Base-by-base conservation (phyloP, 2,329 filamentous ascomycete genomes). In the Exophiala alcalophila region DNA sequence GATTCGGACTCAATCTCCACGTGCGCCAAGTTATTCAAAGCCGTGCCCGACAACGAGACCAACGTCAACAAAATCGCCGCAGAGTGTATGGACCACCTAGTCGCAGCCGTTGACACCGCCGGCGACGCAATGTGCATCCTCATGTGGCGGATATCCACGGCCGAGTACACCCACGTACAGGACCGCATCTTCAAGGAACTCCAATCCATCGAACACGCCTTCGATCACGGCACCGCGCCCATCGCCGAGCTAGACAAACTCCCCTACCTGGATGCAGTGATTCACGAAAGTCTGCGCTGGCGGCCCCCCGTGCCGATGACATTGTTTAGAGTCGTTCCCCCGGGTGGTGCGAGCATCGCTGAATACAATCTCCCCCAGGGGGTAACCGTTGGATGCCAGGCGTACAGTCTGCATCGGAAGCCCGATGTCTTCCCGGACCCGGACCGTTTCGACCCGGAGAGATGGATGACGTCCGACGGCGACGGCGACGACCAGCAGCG, bases 31-130 rank as follows among this genome's bases (percentile, higher is more conserved):
- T 66, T 3, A 63, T 77, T 3, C 73, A 81, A 54, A 4, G n/a
- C 29, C 23, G 32, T 47, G 26, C 43, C 43, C 15, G 36, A 47
- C 30, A 31, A 47, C 37, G 43, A 47, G 24, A 23, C 29, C 38
- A 1, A 68, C 67, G 73, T 78, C 50, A 23, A 23, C 38, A 1
- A 68, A 67, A 73, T 78, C 50, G 80, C 80, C 0, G 81, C 81
- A 15, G 83, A 86, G 60, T 83, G 80, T 55, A 73, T 83, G 45
- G 82, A 86, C 54, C 82, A 86, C 60, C 80, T 85, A 76, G 79
- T 76, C 0, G 82, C 82, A 0, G 82, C 81, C 0, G 84, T 85
- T 47, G 82, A 86, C 55, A 86, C 82, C 0, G 85, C 81, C 0
- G 81, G 81, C n/a, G 82, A 86, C 51, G 80, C 73, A 0, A 66